Conservation (phyloP, 305 asterid genomes). For the Solanum hybrid region DNA sequence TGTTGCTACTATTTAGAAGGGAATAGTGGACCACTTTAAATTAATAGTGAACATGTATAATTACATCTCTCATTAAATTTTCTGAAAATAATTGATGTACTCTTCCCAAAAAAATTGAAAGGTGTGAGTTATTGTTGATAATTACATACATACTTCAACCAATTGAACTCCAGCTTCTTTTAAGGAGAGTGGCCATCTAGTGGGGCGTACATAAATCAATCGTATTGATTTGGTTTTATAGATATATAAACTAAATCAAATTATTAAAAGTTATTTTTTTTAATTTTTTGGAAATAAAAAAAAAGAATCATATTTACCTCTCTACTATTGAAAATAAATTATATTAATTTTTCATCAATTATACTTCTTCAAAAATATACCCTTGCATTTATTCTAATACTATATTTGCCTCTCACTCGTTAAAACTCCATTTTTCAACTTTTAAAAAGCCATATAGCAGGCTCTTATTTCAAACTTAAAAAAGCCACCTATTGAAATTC, state of each 20-base stretch:
- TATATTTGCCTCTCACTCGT: background rate
- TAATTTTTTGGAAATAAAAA: too few species aligned
- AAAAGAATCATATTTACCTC: background rate
- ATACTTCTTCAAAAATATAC: background rate
- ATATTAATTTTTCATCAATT: background rate
- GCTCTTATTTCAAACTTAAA: background rate
- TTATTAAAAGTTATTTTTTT: too few species aligned
- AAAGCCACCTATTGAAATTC: too few species aligned
- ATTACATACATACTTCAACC: background rate
- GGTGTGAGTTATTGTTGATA: background rate
- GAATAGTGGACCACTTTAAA: background rate
- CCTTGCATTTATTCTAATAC: background rate
- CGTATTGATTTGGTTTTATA: background rate
- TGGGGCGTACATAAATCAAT: background rate
- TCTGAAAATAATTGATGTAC: background rate
- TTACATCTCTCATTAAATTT: background rate
- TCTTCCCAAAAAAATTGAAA: background rate
- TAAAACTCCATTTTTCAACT: background rate
- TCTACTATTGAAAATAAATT: background rate
- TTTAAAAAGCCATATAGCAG: background rate
- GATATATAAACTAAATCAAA: too few species aligned
- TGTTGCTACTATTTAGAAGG: background rate
- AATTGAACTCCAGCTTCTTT: background rate
- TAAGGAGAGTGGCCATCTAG: background rate
- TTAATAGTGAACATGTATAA: background rate